These are phyloP conservation scores for Apiospora aurea DNA, from an alignment of 2,329 filamentous ascomycete species.

Conservation along the genomic window DNA sequence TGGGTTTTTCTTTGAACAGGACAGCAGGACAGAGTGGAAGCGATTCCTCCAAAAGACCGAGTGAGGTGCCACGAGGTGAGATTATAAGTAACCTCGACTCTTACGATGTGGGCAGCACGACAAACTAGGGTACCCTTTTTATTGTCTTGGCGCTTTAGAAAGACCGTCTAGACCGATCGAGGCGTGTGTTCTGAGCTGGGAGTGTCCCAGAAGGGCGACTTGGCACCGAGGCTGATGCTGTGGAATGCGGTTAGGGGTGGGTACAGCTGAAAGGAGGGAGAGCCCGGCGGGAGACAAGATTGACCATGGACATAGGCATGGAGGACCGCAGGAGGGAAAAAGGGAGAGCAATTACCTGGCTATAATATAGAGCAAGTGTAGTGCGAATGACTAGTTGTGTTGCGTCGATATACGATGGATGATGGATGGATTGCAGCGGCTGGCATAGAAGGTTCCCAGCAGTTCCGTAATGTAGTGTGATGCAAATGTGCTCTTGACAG, in stretches of 20 bases:
- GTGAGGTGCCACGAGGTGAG: slow-evolving; percentile 5
- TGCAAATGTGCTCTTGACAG: not conserved
- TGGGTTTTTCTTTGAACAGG: not conserved
- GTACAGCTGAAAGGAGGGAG: not conserved
- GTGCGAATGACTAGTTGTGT: not conserved
- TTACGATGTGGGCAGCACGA: not conserved
- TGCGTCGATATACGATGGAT: not conserved
- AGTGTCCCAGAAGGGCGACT: not conserved
- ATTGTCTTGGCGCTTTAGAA: slow-evolving; percentile 12
- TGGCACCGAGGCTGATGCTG: slow-evolving; percentile 6
- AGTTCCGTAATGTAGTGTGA: not conserved
- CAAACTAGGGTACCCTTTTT: slow-evolving; percentile 3
- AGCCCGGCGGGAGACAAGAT: not conserved
- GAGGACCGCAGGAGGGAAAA: not conserved
- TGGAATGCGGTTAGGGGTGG: slow-evolving; percentile 9
- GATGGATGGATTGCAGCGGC: slow-evolving; percentile 10
- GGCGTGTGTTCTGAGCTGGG: not conserved
- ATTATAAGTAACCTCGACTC: slow-evolving; percentile 3
- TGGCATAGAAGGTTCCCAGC: slow-evolving; percentile 4
- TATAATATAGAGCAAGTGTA: not conserved
- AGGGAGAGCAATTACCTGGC: not conserved
- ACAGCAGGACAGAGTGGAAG: not conserved
- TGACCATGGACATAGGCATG: not conserved
- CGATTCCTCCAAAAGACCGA: not conserved
- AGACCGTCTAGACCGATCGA: slow-evolving; percentile 15